These are phyloP conservation scores for Scortechinia acanthostroma DNA, from an alignment of 2,329 filamentous ascomycete genomes.

Conservation along the genomic window DNA sequence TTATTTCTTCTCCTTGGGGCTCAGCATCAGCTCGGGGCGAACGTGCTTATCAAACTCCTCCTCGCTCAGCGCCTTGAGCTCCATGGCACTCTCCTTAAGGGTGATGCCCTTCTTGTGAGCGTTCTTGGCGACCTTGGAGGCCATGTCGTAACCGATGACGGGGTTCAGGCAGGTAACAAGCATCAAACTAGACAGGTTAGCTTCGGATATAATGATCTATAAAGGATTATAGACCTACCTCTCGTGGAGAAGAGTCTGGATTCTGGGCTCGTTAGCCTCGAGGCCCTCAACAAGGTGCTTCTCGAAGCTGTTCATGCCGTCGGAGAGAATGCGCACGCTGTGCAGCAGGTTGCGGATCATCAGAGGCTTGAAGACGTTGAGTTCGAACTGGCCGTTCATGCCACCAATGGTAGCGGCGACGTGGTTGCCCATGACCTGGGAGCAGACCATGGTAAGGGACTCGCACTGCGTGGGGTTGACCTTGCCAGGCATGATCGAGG, in stretches of 20 bases:
- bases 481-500: conserved; percentile 98
- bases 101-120: conserved; percentile 97
- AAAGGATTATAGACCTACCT: conserved; percentile 49
- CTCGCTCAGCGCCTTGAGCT: conserved; percentile 80
- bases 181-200: conserved; percentile 65
- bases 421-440: conserved; percentile 97
- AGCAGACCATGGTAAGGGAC: conserved; percentile 93
- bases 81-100: conserved; percentile 86
- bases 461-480: conserved; percentile 99
- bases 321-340: conserved; percentile 78
- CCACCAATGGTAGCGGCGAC: conserved; percentile 87
- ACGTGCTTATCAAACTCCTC: conserved; percentile 88
- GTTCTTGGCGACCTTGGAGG: conserved; percentile 94
- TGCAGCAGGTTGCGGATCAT: conserved; percentile 93
- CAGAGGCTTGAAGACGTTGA: conserved; percentile 98
- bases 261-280: conserved; percentile 88
- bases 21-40: conserved; percentile 89
- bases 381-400: conserved; percentile 96
- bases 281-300: conserved; percentile 84
- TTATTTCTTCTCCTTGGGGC: conserved; percentile 61
- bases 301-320: conserved; percentile 92
- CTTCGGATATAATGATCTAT: conserved; percentile 5
- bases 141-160: conserved; percentile 96
- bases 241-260: conserved; percentile 83
- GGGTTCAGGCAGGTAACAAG: conserved; percentile 96